Conservation (phyloP, 148 eudicot species). For the Rhododendron kiyosumense region DNA sequence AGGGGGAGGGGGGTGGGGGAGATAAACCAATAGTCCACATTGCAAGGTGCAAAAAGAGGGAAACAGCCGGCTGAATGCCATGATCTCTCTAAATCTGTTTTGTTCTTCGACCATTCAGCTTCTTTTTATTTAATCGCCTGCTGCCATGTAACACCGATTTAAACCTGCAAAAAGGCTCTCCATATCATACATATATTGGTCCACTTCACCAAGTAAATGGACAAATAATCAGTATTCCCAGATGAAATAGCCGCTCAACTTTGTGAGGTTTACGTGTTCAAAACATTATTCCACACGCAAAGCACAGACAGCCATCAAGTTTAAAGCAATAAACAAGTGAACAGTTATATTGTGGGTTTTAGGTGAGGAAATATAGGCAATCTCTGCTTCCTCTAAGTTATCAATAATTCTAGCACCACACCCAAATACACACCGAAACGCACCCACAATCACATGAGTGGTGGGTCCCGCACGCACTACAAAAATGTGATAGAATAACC, state of each 20-base stretch:
- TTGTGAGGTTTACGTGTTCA: not conserved
- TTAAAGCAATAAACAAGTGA: not conserved
- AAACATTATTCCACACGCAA: not conserved
- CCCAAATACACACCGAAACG: too few species aligned
- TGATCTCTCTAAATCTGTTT: not conserved
- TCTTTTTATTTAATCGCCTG: slow-evolving; percentile 8
- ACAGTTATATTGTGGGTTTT: not conserved
- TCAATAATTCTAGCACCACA: too few species aligned
- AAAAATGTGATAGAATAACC: too few species aligned
- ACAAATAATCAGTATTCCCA: not conserved
- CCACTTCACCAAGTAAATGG: not conserved
- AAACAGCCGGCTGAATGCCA: not conserved
- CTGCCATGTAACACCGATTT: not conserved
- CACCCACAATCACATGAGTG: too few species aligned
- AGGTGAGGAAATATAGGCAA: not conserved
- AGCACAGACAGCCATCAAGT: not conserved
- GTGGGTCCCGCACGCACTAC: too few species aligned
- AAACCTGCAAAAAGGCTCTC: not conserved
- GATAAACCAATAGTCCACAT: not conserved
- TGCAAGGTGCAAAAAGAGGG: not conserved
- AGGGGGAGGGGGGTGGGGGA: too few species aligned
- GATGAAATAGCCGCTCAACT: not conserved
- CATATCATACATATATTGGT: not conserved
- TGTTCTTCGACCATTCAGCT: slow-evolving; percentile 3
- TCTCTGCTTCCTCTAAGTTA: not conserved